A percentile compares a stretch with the other conserved stretches of the same genome.
Conservation (phyloP, 257 asterid species). For the Phtheirospermum japonicum region DNA sequence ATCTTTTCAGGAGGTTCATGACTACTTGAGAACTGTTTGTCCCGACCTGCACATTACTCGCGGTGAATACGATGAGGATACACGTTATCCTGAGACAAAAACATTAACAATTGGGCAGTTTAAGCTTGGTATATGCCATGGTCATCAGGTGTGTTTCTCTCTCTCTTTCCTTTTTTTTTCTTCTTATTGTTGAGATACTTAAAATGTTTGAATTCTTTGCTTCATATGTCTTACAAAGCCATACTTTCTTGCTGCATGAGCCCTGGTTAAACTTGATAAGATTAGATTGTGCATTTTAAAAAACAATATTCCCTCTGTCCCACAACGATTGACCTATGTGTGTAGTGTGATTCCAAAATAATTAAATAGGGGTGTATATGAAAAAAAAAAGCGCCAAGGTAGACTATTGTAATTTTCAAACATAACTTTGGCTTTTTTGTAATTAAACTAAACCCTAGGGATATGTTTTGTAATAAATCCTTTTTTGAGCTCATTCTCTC, state of each 20-base stretch:
- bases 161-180: conserved; percentile 25
- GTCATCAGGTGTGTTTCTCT: conserved; percentile 71
- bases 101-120: conserved; percentile 87
- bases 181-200: conserved; percentile 17
- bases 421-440: not conserved
- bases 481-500: conserved; percentile 7
- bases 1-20: conserved; percentile 78
- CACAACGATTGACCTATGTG: too few species aligned
- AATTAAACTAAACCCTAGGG: not conserved
- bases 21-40: conserved; percentile 83
- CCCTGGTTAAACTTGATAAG: not conserved
- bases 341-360: too few species aligned
- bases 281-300: not conserved
- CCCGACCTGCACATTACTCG: conserved; percentile 86
- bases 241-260: not conserved
- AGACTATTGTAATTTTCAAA: not conserved
- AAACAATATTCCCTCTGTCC: not conserved
- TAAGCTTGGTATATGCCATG: conserved; percentile 95
- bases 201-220: conserved; percentile 1
- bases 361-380: too few species aligned
- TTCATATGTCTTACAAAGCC: not conserved
- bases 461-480: not conserved
- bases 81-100: conserved; percentile 90
- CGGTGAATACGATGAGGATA: conserved; percentile 90
- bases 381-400: not conserved